A percentile compares a stretch with the other conserved stretches of the same genome.
These are phyloP conservation scores for Sungouiella blattae DNA, from an alignment of 805 yeast species.

Conservation along the genomic window DNA sequence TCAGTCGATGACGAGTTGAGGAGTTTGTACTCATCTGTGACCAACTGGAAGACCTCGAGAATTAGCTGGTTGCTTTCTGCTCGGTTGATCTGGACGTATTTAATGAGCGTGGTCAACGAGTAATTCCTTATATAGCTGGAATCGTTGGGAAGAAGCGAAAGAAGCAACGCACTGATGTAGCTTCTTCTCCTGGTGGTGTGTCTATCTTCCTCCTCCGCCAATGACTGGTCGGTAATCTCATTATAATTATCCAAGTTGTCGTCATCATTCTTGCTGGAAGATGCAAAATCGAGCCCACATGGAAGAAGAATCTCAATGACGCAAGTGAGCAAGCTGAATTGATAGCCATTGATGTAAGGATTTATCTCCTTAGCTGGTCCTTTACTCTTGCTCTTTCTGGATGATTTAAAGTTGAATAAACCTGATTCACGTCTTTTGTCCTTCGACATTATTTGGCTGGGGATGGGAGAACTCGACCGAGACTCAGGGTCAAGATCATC, in stretches of 20 bases:
- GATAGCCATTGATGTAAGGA: slow-evolving; percentile 35
- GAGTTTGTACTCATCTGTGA: slow-evolving; percentile 23
- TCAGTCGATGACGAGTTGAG: slow-evolving; percentile 11
- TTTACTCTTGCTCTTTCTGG: slow-evolving; percentile 16
- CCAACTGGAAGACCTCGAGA: slow-evolving; percentile 26
- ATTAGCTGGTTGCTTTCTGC: slow-evolving; percentile 36
- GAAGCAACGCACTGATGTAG: slow-evolving; percentile 27
- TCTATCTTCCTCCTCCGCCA: slow-evolving; percentile 19
- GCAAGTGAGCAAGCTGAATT: slow-evolving; percentile 25
- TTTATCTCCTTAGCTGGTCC: slow-evolving; percentile 16
- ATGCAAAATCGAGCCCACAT: slow-evolving; percentile 31
- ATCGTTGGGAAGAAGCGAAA: slow-evolving; percentile 31
- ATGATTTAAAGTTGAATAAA: slow-evolving; percentile 24
- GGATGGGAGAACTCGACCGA: not conserved
- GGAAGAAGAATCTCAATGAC: slow-evolving; percentile 32
- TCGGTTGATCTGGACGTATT: slow-evolving; percentile 26
- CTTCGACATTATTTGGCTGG: slow-evolving; percentile 3
- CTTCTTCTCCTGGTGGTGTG: slow-evolving; percentile 17
- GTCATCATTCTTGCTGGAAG: slow-evolving; percentile 15
- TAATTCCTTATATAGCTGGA: slow-evolving; percentile 33
- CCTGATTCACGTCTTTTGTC: slow-evolving; percentile 22
- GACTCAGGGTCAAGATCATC: slow-evolving; percentile 2
- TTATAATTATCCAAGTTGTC: slow-evolving; percentile 5
- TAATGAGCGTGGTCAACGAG: slow-evolving; percentile 29
- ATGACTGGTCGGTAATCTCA: slow-evolving; percentile 14